Percentiles rank a stretch among this genome's conserved stretches.
phyloP scores from a whole-genome alignment of 1,284 basidiomycete genomes.

The Melampsora abietis-canadensis region DNA sequence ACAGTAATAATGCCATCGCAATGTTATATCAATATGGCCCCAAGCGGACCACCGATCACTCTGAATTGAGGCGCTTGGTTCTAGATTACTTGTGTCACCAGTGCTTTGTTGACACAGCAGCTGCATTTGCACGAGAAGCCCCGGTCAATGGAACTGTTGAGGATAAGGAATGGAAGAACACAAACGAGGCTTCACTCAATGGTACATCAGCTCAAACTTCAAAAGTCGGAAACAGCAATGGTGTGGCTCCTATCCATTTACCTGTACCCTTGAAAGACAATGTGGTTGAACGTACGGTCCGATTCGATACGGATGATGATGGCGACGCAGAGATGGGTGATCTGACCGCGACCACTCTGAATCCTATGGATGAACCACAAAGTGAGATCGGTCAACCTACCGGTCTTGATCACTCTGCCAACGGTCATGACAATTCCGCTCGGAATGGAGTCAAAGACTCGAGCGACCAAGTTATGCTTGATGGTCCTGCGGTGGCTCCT shows the following conservation, averaged over 20 bases:
- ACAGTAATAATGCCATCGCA: conserved; percentile 7
- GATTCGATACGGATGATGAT: conserved; percentile 41
- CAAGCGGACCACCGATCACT: conserved; percentile 12
- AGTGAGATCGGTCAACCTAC: background rate
- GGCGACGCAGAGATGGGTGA: conserved; percentile 42
- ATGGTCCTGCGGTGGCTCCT: background rate
- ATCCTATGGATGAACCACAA: conserved; percentile 5
- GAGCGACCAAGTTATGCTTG: background rate
- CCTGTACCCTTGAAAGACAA: conserved; percentile 32
- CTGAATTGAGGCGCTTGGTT: conserved; percentile 61
- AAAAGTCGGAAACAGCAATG: background rate
- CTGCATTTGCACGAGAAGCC: conserved; percentile 65
- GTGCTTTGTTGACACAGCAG: conserved; percentile 67
- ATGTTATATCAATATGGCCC: conserved; percentile 31
- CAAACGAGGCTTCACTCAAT: conserved; percentile 8
- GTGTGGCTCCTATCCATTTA: background rate
- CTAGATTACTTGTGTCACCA: conserved; percentile 74
- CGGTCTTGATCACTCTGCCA: background rate
- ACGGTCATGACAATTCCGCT: background rate
- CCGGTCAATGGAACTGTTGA: background rate
- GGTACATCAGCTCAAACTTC: background rate
- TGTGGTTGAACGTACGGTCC: conserved; percentile 31
- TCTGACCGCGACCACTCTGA: background rate
- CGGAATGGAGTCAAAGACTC: background rate
- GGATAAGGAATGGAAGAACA: background rate